phyloP scores from a whole-genome alignment of 805 yeast species.

The Starmerella apis region DNA sequence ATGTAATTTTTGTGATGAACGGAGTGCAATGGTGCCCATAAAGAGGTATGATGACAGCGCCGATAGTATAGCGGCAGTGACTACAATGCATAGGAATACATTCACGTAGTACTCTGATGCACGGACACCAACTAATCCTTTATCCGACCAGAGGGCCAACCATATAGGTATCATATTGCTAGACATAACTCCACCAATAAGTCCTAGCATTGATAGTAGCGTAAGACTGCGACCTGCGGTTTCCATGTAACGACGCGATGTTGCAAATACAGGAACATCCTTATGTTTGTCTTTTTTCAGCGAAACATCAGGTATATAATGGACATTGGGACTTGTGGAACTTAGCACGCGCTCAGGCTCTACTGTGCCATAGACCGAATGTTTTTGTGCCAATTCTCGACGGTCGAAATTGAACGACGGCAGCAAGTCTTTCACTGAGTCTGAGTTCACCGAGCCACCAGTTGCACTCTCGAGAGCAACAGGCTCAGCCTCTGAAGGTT shows the following conservation, averaged over 20 bases:
- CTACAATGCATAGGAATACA: slow-evolving; percentile 16
- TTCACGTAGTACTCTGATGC: slow-evolving; percentile 19
- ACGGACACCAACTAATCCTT: slow-evolving; percentile 16
- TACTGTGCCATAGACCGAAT: neutral
- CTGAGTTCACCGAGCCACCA: neutral
- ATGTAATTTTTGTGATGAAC: slow-evolving; percentile 35
- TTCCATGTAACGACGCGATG: slow-evolving; percentile 15
- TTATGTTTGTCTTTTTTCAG: slow-evolving; percentile 37
- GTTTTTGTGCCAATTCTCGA: neutral
- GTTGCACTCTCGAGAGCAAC: neutral
- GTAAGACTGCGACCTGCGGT: slow-evolving; percentile 13
- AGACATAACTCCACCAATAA: slow-evolving; percentile 6
- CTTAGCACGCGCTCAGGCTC: neutral
- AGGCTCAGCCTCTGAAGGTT: slow-evolving; percentile 1
- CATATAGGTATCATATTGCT: slow-evolving; percentile 18
- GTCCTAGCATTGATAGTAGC: slow-evolving; percentile 1
- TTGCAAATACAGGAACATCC: slow-evolving; percentile 20
- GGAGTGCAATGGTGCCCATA: slow-evolving; percentile 34
- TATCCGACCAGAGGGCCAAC: slow-evolving; percentile 23
- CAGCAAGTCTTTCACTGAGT: neutral
- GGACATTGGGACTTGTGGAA: neutral
- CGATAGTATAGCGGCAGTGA: slow-evolving; percentile 38
- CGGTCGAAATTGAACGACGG: neutral
- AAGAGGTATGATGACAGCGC: slow-evolving; percentile 45
- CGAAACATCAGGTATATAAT: neutral